Evolutionary conservation across 441 rosid species (phyloP).

Genomic region (Eruca vesicaria): DNA sequence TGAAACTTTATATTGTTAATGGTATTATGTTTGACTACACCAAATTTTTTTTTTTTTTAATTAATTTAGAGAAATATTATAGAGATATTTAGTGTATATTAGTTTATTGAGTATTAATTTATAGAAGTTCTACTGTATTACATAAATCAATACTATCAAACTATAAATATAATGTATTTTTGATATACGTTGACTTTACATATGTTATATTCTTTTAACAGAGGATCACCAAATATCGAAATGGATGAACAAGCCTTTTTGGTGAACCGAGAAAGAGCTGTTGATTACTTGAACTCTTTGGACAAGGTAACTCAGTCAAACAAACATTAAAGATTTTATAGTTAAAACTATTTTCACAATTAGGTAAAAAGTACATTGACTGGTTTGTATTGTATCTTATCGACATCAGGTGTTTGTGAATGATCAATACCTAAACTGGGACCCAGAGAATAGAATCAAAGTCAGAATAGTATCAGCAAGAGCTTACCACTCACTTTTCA

Average conservation of each 20-base stretch:
- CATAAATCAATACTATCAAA: too few relatives aligned
- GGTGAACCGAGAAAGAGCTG: constrained; percentile 94
- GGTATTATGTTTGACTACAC: too few relatives aligned
- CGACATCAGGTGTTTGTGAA: constrained; percentile 76
- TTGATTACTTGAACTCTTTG: constrained; percentile 87
- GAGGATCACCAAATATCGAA: constrained; percentile 95
- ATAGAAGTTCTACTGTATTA: too few relatives aligned
- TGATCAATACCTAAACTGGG: constrained; percentile 93
- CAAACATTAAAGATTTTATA: neutral
- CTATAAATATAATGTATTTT: neutral
- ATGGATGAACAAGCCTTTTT: constrained; percentile 92
- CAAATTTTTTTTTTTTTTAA: too few relatives aligned
- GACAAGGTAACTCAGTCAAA: constrained; percentile 56
- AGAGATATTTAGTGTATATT: too few relatives aligned
- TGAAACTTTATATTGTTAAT: neutral
- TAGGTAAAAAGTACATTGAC: neutral
- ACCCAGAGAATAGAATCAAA: constrained; percentile 67
- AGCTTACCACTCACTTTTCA: constrained; percentile 91
- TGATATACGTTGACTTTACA: neutral
- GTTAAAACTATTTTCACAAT: neutral
- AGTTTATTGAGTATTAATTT: too few relatives aligned
- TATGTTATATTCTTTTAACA: constrained; percentile 17
- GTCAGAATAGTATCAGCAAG: constrained; percentile 92
- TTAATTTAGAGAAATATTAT: too few relatives aligned
- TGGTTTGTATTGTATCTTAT: neutral